Evolutionary conservation across 225 moss, liverwort and hornwort genomes (phyloP).

Genomic region (Antitrichia curtipendula): DNA sequence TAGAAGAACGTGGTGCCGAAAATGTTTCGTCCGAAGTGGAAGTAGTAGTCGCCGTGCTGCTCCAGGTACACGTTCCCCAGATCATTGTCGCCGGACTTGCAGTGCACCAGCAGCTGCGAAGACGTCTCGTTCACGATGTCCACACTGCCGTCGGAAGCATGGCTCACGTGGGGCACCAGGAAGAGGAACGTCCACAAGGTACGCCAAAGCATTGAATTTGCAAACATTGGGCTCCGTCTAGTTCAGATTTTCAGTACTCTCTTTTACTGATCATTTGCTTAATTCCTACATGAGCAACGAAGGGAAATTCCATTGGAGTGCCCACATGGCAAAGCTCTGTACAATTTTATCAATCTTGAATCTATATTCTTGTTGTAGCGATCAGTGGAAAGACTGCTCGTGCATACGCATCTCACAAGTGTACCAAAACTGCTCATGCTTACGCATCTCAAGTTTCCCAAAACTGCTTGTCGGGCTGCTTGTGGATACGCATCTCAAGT

Average conservation of each 20-base stretch:
- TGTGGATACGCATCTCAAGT: neutral
- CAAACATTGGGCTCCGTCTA: neutral
- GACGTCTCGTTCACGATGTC: constrained; percentile 18
- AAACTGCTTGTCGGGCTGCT: neutral
- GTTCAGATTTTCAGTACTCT: neutral
- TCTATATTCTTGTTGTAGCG: too few species aligned
- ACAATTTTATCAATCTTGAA: neutral
- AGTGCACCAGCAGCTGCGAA: constrained; percentile 2
- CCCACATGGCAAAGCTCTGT: neutral
- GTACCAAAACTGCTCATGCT: neutral
- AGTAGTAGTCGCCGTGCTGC: constrained; percentile 17
- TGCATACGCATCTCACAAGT: too few species aligned
- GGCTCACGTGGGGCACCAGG: neutral
- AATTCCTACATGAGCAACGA: neutral
- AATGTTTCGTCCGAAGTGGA: constrained; percentile 12
- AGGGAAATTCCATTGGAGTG: neutral
- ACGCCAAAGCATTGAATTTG: neutral
- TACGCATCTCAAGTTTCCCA: neutral
- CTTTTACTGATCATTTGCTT: neutral
- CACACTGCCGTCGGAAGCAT: neutral
- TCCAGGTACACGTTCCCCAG: constrained; percentile 6
- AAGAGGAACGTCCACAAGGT: neutral
- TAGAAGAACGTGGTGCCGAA: constrained; percentile 28
- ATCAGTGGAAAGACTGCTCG: neutral
- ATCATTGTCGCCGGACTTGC: constrained; percentile 18